Evolutionary conservation across 176 grass and related monocot species (phyloP).

Genomic region (Carex parvula): DNA sequence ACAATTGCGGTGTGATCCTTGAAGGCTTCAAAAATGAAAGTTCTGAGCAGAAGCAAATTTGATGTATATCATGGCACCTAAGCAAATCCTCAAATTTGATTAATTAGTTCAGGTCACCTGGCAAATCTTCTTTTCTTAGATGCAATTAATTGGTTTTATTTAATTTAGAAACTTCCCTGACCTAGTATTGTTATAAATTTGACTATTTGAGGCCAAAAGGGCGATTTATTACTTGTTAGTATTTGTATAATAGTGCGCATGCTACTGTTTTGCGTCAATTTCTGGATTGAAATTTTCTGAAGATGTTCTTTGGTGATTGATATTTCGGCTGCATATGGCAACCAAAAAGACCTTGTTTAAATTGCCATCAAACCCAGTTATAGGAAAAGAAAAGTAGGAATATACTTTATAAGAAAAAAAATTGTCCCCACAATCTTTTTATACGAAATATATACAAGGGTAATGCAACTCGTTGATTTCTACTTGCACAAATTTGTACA

Average conservation of each 20-base stretch:
- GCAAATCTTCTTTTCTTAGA: not conserved
- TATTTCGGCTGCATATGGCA: no score
- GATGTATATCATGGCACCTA: not conserved
- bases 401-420: no score
- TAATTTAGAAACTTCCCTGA: not conserved
- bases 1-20: constrained; percentile 62
- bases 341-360: no score
- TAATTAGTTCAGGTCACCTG: not conserved
- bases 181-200: not conserved
- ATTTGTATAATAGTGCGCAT: not conserved
- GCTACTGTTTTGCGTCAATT: not conserved
- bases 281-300: no score
- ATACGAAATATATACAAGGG: no score
- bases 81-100: not conserved
- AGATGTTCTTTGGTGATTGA: no score
- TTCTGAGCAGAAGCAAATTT: constrained; percentile 22
- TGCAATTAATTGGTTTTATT: constrained; percentile 20
- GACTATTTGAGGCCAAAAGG: not conserved
- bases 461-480: no score
- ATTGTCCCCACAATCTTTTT: no score
- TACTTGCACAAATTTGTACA: no score
- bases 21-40: constrained; percentile 30
- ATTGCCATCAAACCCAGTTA: no score
- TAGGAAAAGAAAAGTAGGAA: no score
- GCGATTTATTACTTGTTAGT: not conserved